These are phyloP conservation scores for Euphorbia peplus DNA, from an alignment of 345 rosid species.

Conservation along the genomic window DNA sequence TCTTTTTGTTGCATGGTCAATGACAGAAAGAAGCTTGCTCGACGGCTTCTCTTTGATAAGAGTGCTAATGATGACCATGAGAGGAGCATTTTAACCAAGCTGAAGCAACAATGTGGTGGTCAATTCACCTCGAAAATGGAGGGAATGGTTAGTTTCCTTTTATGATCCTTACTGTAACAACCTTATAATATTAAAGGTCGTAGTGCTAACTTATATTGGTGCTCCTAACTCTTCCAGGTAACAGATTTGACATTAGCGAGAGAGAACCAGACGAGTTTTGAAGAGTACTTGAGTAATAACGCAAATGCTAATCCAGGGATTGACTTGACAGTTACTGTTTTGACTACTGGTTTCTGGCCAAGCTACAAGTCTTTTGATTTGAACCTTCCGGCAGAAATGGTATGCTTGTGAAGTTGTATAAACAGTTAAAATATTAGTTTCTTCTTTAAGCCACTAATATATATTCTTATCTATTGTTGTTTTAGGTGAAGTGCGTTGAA, in stretches of 20 bases:
- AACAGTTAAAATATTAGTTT: background rate
- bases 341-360: constrained; percentile 39
- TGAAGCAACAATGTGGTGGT: constrained; percentile 54
- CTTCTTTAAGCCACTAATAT: constrained; percentile 5
- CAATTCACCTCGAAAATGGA: constrained; percentile 58
- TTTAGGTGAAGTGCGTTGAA: constrained; percentile 41
- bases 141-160: constrained; percentile 25
- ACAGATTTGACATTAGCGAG: constrained; percentile 35
- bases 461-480: constrained; percentile 1
- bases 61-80: constrained; percentile 40
- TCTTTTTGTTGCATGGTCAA: constrained; percentile 4
- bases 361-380: constrained; percentile 38
- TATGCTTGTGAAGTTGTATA: constrained; percentile 4
- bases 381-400: constrained; percentile 37
- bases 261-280: constrained; percentile 32
- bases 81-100: constrained; percentile 34
- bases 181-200: background rate
- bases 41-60: constrained; percentile 38
- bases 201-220: background rate
- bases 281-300: constrained; percentile 26
- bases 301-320: constrained; percentile 34
- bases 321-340: constrained; percentile 33
- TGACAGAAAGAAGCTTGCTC: constrained; percentile 50
- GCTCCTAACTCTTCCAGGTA: constrained; percentile 16
- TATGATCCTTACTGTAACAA: background rate